A percentile compares a stretch with the other conserved stretches of the same genome.
phyloP scores from a whole-genome alignment of 1,139 yeast genomes.

The Debaryomyces psychrophilus region DNA sequence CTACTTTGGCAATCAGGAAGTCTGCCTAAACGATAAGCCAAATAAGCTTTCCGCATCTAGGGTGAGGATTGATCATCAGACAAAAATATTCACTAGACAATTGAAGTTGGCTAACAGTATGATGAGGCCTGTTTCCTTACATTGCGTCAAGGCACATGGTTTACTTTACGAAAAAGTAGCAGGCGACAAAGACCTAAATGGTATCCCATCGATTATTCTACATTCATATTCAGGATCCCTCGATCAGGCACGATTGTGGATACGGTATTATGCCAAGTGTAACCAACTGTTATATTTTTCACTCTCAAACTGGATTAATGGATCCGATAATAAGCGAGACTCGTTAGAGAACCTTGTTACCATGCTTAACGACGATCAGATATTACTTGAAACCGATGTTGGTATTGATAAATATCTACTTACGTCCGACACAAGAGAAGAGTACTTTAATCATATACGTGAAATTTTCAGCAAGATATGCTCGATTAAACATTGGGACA shows the following conservation, averaged over 20 bases:
- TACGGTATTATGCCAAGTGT: constrained; percentile 29
- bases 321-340: constrained; percentile 26
- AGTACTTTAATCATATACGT: constrained; percentile 23
- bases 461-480: constrained; percentile 24
- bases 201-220: constrained; percentile 52
- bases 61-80: constrained; percentile 70
- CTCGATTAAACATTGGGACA: constrained; percentile 18
- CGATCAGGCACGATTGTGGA: constrained; percentile 65
- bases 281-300: constrained; percentile 49
- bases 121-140: constrained; percentile 66
- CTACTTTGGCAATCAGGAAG: constrained; percentile 44
- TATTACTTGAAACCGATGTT: constrained; percentile 44
- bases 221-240: constrained; percentile 88
- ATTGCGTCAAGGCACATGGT: constrained; percentile 82
- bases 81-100: constrained; percentile 50
- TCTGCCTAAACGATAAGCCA: constrained; percentile 14
- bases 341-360: constrained; percentile 29
- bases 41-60: constrained; percentile 44
- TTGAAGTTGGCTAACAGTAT: constrained; percentile 55
- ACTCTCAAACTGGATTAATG: constrained; percentile 64
- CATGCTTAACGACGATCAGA: constrained; percentile 25
- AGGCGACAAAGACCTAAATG: not conserved
- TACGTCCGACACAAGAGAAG: constrained; percentile 13
- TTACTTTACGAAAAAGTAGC: constrained; percentile 50
- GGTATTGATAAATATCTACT: constrained; percentile 32